Percentiles rank a stretch among this genome's conserved stretches.
These are phyloP conservation scores for Beauveria brongniartii DNA, from an alignment of 2,329 filamentous ascomycete genomes.

Conservation along the genomic window DNA sequence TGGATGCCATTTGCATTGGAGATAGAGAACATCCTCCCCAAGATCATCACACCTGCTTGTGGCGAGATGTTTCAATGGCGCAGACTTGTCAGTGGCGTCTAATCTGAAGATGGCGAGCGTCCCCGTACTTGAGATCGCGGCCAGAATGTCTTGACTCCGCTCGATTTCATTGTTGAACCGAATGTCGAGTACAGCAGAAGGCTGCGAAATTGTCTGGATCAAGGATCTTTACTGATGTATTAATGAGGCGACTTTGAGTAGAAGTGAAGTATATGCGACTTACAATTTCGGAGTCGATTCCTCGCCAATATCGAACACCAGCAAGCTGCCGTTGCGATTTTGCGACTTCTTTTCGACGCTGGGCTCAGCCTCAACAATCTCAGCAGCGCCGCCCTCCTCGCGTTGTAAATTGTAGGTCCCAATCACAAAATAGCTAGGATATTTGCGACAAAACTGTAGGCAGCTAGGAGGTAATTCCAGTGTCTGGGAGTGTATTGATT, in stretches of 20 bases:
- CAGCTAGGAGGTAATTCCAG: constrained; percentile 68
- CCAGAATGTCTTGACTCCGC: constrained; percentile 48
- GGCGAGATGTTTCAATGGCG: constrained; percentile 31
- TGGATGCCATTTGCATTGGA: constrained; percentile 70
- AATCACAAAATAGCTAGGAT: constrained; percentile 62
- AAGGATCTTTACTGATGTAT: constrained; percentile 33
- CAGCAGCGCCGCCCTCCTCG: constrained; percentile 21
- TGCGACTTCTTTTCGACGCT: constrained; percentile 37
- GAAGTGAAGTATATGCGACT: constrained; percentile 20
- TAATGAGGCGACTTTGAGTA: background rate
- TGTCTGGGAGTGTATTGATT: constrained; percentile 21
- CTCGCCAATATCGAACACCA: constrained; percentile 49
- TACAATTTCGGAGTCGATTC: constrained; percentile 37
- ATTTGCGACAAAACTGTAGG: constrained; percentile 60
- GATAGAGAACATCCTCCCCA: constrained; percentile 53
- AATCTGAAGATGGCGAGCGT: constrained; percentile 57
- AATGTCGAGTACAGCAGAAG: constrained; percentile 74
- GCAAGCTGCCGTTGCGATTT: constrained; percentile 63
- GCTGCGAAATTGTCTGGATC: constrained; percentile 52
- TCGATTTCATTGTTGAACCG: constrained; percentile 58
- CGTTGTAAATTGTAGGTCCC: constrained; percentile 76
- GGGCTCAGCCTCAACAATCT: constrained; percentile 16
- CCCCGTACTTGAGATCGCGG: constrained; percentile 70
- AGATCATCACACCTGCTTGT: constrained; percentile 41
- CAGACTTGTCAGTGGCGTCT: constrained; percentile 26